These are phyloP conservation scores for Ascocoryne sarcoides DNA, from an alignment of 2,329 filamentous ascomycete genomes.

Conservation along the genomic window DNA sequence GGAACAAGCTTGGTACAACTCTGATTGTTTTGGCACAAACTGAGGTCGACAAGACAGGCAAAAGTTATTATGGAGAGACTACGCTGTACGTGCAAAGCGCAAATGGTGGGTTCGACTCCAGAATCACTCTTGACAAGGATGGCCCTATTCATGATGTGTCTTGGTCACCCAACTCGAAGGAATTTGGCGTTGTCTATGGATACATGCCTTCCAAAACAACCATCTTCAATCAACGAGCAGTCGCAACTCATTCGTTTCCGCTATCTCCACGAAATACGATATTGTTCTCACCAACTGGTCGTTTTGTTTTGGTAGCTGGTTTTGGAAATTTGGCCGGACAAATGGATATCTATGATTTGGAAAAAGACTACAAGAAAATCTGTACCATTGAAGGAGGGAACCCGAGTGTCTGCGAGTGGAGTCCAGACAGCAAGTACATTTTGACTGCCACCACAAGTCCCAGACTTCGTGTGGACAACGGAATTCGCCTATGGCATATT, in stretches of 20 bases:
- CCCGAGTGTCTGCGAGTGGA: slow-evolving; percentile 95
- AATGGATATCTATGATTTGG: slow-evolving; percentile 94
- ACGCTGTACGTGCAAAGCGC: slow-evolving; percentile 92
- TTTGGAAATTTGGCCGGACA: slow-evolving; percentile 97
- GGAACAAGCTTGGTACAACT: slow-evolving; percentile 87
- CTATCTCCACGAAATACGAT: slow-evolving; percentile 90
- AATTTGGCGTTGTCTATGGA: slow-evolving; percentile 95
- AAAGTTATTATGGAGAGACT: slow-evolving; percentile 98
- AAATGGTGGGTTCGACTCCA: slow-evolving; percentile 84
- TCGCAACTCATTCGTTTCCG: slow-evolving; percentile 76
- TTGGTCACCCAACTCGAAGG: slow-evolving; percentile 97
- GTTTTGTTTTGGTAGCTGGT: slow-evolving; percentile 87
- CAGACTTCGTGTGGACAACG: slow-evolving; percentile 91
- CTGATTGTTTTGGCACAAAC: slow-evolving; percentile 94
- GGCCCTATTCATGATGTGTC: slow-evolving; percentile 95
- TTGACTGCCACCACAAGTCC: slow-evolving; percentile 97
- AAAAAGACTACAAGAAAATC: slow-evolving; percentile 88
- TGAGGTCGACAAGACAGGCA: slow-evolving; percentile 95
- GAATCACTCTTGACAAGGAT: slow-evolving; percentile 89
- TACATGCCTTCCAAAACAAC: slow-evolving; percentile 99
- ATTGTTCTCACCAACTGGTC: slow-evolving; percentile 84
- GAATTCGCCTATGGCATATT: slow-evolving; percentile 90
- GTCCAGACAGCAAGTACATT: slow-evolving; percentile 89
- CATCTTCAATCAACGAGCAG: slow-evolving; percentile 87
- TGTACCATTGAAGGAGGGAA: slow-evolving; percentile 93